These are phyloP conservation scores for Populus ilicifolia DNA, from an alignment of 345 rosid species.

Conservation along the genomic window DNA sequence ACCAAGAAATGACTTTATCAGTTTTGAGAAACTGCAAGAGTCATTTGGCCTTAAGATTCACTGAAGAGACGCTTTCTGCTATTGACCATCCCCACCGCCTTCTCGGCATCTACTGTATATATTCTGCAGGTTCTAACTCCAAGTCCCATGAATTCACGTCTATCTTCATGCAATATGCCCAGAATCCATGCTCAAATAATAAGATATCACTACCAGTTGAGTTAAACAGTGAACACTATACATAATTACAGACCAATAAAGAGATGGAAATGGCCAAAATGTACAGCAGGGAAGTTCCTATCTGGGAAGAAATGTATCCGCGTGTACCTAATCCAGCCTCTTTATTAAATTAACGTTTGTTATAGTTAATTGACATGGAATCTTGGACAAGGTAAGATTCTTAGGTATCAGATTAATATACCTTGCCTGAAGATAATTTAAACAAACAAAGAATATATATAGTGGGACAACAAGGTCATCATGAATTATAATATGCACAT, in stretches of 20 bases:
- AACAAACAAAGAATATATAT: constrained; percentile 22
- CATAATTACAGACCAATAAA: not conserved
- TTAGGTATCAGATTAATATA: constrained; percentile 21
- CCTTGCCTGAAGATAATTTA: constrained; percentile 19
- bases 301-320: not conserved
- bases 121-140: constrained; percentile 8
- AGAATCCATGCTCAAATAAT: not conserved
- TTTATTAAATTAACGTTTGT: not conserved
- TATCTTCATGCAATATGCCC: not conserved
- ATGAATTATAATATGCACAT: not conserved
- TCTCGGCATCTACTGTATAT: not conserved
- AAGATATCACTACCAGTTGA: no score
- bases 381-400: constrained; percentile 38
- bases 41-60: constrained; percentile 28
- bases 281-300: not conserved
- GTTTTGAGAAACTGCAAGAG: constrained; percentile 14
- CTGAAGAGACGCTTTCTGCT: constrained; percentile 18
- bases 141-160: constrained; percentile 22
- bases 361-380: constrained; percentile 6
- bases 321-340: not conserved
- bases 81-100: not conserved
- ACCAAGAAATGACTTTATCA: constrained; percentile 18
- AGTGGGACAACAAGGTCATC: constrained; percentile 14
- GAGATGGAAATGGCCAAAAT: not conserved
- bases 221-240: not conserved